Evolutionary conservation across 176 grass and related monocot genomes (phyloP), one percentile per base, ranked within the genome.

Genomic region (Puccinellia tenuiflora): DNA sequence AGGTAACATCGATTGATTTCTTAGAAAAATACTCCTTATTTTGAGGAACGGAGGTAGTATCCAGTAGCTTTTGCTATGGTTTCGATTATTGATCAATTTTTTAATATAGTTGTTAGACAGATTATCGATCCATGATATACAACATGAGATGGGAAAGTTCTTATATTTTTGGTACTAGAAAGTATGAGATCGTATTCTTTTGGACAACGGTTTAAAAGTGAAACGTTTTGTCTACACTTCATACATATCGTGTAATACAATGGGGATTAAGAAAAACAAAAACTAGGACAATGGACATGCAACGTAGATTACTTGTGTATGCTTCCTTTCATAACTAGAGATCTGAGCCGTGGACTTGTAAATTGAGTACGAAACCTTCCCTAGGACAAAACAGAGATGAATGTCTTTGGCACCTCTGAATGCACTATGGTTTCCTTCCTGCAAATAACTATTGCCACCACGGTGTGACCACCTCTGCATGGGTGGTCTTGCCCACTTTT

Each of bases 381-480:
- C 78, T 35, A 78, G 83, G 88, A 47, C 54, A 86, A 77, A 79
- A 42, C 67, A 43, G 12, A 43, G 38, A 40, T 83, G 84, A 83
- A 90, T 90, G 84, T 79, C 75, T 83, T 55, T 74, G 67, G 40
- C 74, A 39, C 53, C 63, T 56, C 64, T 73, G 77, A 77, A 71
- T 90, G 48, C 73, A 79, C 79, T 64, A 83, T 26, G 73, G 71
- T 86, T 75, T 75, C 38, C 29, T 75, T 75, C 38, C 29, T 74
- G 28, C 55, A 78, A 83, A 74, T 62, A 86, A 83, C 9, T 47
- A 70, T 43, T 38, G 79, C 79, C 9, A 8, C 56, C 71, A 51
- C 65, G 31, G 43, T 11, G 66, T 63, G 56, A 66, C 48, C 57
- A 40, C 43, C 56, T 84, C 55, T 79, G 88, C 82, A 68, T 81